A percentile compares a stretch with the other conserved stretches of the same genome.
Evolutionary conservation across 805 yeast genomes (phyloP).

Genomic region (Candida dajiaensis): DNA sequence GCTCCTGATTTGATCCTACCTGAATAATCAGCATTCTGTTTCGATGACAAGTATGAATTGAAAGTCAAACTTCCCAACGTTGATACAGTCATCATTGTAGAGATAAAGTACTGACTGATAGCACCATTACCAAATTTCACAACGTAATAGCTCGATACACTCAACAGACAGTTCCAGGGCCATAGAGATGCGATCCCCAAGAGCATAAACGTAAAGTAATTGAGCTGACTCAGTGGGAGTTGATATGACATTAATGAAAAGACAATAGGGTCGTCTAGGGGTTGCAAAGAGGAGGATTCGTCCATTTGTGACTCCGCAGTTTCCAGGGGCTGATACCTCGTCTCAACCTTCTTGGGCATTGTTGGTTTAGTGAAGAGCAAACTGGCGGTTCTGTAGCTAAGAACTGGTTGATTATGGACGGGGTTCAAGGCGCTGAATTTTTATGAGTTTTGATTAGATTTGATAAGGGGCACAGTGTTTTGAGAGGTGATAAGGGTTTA

Average conservation of each 20-base stretch:
- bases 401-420: not conserved
- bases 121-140: slow-evolving; percentile 48
- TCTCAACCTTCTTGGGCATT: not conserved
- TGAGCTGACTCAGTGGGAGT: slow-evolving; percentile 5
- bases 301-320: not conserved
- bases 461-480: not conserved
- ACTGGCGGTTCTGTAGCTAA: too few relatives aligned
- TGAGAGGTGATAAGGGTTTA: too few relatives aligned
- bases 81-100: slow-evolving; percentile 84
- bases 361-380: too few relatives aligned
- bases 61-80: slow-evolving; percentile 59
- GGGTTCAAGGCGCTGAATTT: too few relatives aligned
- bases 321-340: slow-evolving; percentile 1
- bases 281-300: slow-evolving; percentile 1
- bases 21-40: slow-evolving; percentile 55
- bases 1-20: slow-evolving; percentile 58
- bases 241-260: slow-evolving; percentile 9
- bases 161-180: slow-evolving; percentile 95
- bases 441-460: not conserved
- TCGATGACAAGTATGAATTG: slow-evolving; percentile 58
- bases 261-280: not conserved
- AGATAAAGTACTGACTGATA: slow-evolving; percentile 56
- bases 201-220: slow-evolving; percentile 53
- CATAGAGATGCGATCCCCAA: slow-evolving; percentile 80
- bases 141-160: slow-evolving; percentile 75